phyloP scores from a whole-genome alignment of 208 protist species.

The Lotmaria passim region DNA sequence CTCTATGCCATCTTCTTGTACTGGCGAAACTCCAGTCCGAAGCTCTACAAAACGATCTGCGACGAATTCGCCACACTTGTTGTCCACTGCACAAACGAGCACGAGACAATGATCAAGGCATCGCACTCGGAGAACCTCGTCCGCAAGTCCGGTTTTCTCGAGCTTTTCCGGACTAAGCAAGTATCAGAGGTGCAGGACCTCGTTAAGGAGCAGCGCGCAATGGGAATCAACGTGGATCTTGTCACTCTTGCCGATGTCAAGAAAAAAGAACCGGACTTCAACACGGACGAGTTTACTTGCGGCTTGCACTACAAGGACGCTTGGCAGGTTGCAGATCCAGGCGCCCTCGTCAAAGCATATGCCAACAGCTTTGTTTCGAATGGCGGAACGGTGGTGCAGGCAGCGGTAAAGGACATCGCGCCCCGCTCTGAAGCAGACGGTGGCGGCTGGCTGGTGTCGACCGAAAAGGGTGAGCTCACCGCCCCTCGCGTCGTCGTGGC shows the following conservation, averaged over 20 bases:
- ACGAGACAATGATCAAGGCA: constrained; percentile 17
- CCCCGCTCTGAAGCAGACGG: not conserved
- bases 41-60: constrained; percentile 20
- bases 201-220: constrained; percentile 4
- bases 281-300: constrained; percentile 7
- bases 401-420: constrained; percentile 13
- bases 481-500: constrained; percentile 21
- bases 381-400: constrained; percentile 20
- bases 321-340: constrained; percentile 22
- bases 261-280: constrained; percentile 21
- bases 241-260: constrained; percentile 7
- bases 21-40: constrained; percentile 15
- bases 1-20: constrained; percentile 27
- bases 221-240: constrained; percentile 12
- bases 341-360: constrained; percentile 27
- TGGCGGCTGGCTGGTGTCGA: constrained; percentile 14
- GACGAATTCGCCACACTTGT: constrained; percentile 22
- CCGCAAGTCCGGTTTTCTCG: constrained; percentile 21
- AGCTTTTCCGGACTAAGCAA: constrained; percentile 28
- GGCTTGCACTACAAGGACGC: constrained; percentile 30
- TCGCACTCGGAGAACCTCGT: constrained; percentile 27
- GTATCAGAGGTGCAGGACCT: not conserved
- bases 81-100: constrained; percentile 26
- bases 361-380: constrained; percentile 15
- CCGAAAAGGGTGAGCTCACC: not conserved